Evolutionary conservation across 1,139 yeast species (phyloP), one percentile per base, ranked within the genome.

Genomic region (Candida frijolesensis): DNA sequence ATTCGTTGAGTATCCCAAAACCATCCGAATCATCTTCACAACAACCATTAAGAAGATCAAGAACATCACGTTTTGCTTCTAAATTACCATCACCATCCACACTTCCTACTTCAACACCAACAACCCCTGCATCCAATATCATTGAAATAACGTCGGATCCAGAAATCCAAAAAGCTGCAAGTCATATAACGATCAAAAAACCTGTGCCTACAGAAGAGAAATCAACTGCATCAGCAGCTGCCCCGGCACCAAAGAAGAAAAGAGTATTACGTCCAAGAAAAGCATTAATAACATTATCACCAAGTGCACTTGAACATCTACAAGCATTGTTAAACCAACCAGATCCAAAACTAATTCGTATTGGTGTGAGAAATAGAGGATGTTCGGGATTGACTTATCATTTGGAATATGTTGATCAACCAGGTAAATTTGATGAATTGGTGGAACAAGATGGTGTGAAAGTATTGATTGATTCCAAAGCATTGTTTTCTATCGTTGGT

Each of bases 341-440:
- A 3, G 82, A 83, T 44, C 98, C 98, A 25, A 85, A 94, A 69
- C 76, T 90, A 64, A 90, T 94, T 51, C 79, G 97, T 61, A 87
- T 94, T 18, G 96, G 98, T 4, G 98, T 95, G n/a, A 83, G 84
- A 59, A 94, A 94, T 68, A 80, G 97, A 68, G 99, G 99, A 2
- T 94, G 99, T 66, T 92, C 98, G 0, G 99, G 99, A 0, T 78
- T 94, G 55, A 87, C 96, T 0, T 94, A 94, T 68, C 87, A 91
- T 67, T 74, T 94, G 57, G 97, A 91, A 65, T 94, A 94, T 68
- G 97, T 94, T 44, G 82, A 84, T 42, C 78, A 83, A 65, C 94
- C 97, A 4, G 97, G 95, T 12, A 90, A 91, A 70, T 94, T 92
- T 63, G 99, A 94, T 67, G 99, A 94, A 70, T 78, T 86, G 54